Evolutionary conservation across 2,329 filamentous ascomycete genomes (phyloP).

Genomic region (Alternaria gaisen): DNA sequence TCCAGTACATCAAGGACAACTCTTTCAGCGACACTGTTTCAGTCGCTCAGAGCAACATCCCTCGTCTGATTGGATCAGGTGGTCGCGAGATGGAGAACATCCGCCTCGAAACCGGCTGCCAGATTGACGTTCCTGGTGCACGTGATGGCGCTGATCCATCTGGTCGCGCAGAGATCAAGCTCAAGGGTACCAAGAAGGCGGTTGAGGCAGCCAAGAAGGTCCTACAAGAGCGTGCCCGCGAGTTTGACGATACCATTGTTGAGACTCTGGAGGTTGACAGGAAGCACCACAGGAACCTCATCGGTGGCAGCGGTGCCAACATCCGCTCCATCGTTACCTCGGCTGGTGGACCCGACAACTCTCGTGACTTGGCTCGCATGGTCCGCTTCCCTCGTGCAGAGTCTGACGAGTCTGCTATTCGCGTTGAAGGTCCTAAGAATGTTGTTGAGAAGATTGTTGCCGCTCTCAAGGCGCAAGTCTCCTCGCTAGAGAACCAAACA

Average conservation of each 20-base stretch:
- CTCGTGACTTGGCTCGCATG: conserved; percentile 82
- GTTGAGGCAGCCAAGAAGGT: conserved; percentile 92
- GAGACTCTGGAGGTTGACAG: conserved; percentile 90
- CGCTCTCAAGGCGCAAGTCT: conserved; percentile 81
- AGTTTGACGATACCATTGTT: conserved; percentile 89
- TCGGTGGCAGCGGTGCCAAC: conserved; percentile 84
- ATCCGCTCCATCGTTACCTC: conserved; percentile 86
- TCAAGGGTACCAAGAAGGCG: conserved; percentile 91
- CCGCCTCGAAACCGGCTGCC: conserved; percentile 82
- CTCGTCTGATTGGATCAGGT: conserved; percentile 90
- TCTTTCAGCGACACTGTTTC: conserved; percentile 80
- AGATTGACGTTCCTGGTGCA: conserved; percentile 88
- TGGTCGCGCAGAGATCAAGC: conserved; percentile 81
- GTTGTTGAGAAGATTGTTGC: conserved; percentile 90
- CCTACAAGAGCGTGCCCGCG: conserved; percentile 82
- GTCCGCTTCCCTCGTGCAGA: conserved; percentile 95
- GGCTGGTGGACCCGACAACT: conserved; percentile 89
- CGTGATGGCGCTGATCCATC: conserved; percentile 72
- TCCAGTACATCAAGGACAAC: conserved; percentile 90
- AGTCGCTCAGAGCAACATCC: conserved; percentile 89
- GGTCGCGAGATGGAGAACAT: conserved; percentile 92
- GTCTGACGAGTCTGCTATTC: conserved; percentile 81
- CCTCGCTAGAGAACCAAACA: conserved; percentile 84
- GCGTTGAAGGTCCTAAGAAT: conserved; percentile 82
- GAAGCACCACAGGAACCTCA: conserved; percentile 89